Evolutionary conservation across 768 basidiomycete species (phyloP), one percentile per base, ranked within the genome.

Genomic region (Gymnopilus dilepis): DNA sequence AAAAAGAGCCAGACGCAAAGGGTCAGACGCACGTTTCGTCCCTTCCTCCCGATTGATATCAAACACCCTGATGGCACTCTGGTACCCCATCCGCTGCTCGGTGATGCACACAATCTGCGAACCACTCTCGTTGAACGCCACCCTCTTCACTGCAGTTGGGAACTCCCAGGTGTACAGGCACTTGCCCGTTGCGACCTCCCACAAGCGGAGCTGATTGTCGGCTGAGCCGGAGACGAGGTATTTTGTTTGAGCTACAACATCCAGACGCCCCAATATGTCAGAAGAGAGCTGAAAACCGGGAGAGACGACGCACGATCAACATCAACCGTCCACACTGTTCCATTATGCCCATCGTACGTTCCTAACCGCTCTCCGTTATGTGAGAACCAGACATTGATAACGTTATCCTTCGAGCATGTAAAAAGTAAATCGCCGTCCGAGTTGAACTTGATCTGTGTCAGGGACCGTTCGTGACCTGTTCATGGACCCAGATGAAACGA

Each of bases 361-460:
- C 97, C 97, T 69, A 99, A 77, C 60, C 97, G 84, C 81, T 99
- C 97, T 53, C 97, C 97, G 69, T 99, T 99, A 70, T 97, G 94
- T 12, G 95, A 90, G 75, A 85, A 97, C 97, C 97, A 99, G 53
- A 94, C 95, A 73, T 97, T 98, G 74, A 98, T 92, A 67, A 93
- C 75, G 69, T 91, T 85, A 75, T 99, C 97, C 83, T 99, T 99
- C 68, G 94, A 95, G 72, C 91, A 94, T 22, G 95, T 90, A 77
- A 99, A 97, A 53, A 99, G 82, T 15, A 99, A 83, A 77, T 99
- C 97, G 65, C 97, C 97, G 72, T 99, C 97, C 56, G 82, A 76
- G 79, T 98, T 99, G 84, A 94, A 99, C 80, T 94, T 95, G 85
- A 98, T 92, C 79, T 98, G 95, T 7, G 96, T 98, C 70, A 99